A percentile compares a stretch with the other conserved stretches of the same genome.
phyloP scores from a whole-genome alignment of 768 basidiomycete species.

The Rhodotorula kratochvilovae region DNA sequence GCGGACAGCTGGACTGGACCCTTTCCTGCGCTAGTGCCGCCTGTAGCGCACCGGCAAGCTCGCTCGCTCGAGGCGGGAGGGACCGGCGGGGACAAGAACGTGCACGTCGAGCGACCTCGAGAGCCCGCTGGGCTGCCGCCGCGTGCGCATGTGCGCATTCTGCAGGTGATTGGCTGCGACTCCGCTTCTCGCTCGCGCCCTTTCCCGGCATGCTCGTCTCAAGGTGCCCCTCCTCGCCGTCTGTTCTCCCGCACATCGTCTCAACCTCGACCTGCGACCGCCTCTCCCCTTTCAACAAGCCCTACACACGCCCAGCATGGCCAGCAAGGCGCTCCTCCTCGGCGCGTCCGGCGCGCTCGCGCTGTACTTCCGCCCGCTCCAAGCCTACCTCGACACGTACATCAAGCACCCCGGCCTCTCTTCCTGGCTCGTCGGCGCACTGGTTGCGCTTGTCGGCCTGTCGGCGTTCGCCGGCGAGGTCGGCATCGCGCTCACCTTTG shows the following conservation, averaged over 20 bases:
- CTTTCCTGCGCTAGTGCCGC: too few species aligned
- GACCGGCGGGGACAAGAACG: too few species aligned
- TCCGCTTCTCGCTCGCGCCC: not conserved
- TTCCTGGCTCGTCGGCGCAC: conserved; percentile 7
- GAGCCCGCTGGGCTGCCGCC: too few species aligned
- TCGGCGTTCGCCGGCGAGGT: conserved; percentile 4
- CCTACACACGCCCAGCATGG: not conserved
- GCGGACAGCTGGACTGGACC: too few species aligned
- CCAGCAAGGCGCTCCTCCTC: not conserved
- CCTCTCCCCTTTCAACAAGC: not conserved
- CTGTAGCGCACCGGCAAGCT: too few species aligned
- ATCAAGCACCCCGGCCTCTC: conserved; percentile 2
- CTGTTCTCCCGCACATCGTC: not conserved
- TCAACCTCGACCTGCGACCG: not conserved
- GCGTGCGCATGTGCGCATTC: too few species aligned
- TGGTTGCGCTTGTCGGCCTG: not conserved
- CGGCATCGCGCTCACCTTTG: conserved; percentile 5
- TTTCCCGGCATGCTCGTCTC: not conserved
- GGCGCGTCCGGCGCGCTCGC: not conserved
- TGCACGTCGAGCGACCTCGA: too few species aligned
- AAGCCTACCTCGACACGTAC: not conserved
- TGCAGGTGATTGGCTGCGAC: too few species aligned
- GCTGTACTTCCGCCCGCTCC: conserved; percentile 22
- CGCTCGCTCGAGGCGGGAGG: too few species aligned
- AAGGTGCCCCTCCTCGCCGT: not conserved